Conservation (phyloP, 139 green algal species). For the Chlorella sp. region DNA sequence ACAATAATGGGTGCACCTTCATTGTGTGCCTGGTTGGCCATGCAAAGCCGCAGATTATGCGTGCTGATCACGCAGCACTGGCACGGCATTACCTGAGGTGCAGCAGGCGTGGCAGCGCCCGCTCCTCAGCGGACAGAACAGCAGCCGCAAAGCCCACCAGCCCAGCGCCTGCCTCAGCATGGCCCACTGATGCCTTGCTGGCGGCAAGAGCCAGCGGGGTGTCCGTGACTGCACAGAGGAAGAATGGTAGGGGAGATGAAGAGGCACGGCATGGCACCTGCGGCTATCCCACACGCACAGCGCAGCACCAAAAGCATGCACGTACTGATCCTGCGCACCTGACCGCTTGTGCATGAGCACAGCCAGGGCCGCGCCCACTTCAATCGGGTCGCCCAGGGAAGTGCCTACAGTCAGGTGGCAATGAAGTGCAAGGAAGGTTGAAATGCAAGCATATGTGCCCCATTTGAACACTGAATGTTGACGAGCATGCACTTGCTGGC, state of each 20-base stretch:
- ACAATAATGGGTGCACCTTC: neutral
- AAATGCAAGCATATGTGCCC: neutral
- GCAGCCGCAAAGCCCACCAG: conserved; percentile 57
- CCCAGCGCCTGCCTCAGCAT: conserved; percentile 80
- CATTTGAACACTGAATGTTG: too few relatives aligned
- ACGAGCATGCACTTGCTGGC: too few relatives aligned
- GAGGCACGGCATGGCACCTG: too few relatives aligned
- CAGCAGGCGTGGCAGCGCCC: conserved; percentile 1
- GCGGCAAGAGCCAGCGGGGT: conserved; percentile 61
- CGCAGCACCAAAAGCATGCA: neutral
- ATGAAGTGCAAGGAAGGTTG: too few relatives aligned
- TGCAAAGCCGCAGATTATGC: neutral
- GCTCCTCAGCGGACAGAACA: neutral
- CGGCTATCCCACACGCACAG: too few relatives aligned
- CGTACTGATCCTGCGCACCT: neutral
- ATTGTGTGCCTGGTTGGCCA: neutral
- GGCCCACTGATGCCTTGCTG: conserved; percentile 74
- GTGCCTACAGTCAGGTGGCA: conserved; percentile 36
- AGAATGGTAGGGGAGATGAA: too few relatives aligned
- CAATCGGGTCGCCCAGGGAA: conserved; percentile 68
- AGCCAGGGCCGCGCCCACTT: conserved; percentile 53
- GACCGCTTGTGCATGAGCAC: conserved; percentile 49
- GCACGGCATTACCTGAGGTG: conserved; percentile 3
- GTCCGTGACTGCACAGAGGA: neutral
- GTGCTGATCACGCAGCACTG: too few relatives aligned